Conservation (phyloP, 2,329 filamentous ascomycete species). For the Tolypocladium nubicola region DNA sequence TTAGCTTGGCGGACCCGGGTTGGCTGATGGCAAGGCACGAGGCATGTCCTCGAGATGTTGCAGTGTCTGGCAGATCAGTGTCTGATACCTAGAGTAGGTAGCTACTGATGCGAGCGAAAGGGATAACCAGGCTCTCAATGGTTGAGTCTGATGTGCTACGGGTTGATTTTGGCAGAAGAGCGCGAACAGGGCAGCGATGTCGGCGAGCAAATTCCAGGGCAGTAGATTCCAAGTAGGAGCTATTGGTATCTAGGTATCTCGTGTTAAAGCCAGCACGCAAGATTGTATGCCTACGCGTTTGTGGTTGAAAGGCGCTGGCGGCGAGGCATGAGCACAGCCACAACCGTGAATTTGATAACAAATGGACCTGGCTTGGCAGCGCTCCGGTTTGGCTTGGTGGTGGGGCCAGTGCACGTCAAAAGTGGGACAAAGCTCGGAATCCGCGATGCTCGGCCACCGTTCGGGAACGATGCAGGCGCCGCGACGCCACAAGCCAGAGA, state of each 20-base stretch:
- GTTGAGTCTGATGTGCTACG: not conserved
- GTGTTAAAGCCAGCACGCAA: not conserved
- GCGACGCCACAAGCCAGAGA: not conserved
- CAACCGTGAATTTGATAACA: not conserved
- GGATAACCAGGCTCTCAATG: not conserved
- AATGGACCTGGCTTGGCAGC: not conserved
- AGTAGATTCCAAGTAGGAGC: no score
- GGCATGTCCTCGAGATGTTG: not conserved
- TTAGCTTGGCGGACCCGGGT: not conserved
- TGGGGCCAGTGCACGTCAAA: not conserved
- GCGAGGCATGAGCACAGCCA: not conserved
- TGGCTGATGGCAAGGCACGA: not conserved
- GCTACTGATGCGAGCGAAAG: not conserved
- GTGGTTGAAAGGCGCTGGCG: no score
- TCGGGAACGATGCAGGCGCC: not conserved
- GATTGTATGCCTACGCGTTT: no score
- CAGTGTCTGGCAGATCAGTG: not conserved
- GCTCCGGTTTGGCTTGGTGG: not conserved
- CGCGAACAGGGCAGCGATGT: not conserved
- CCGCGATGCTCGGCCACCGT: not conserved
- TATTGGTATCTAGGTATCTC: not conserved
- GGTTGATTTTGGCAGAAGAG: not conserved
- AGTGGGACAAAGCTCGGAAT: not conserved
- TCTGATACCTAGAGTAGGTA: not conserved
- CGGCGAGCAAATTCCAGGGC: not conserved